Evolutionary conservation across 768 basidiomycete species (phyloP).

Genomic region (Mycena pura): DNA sequence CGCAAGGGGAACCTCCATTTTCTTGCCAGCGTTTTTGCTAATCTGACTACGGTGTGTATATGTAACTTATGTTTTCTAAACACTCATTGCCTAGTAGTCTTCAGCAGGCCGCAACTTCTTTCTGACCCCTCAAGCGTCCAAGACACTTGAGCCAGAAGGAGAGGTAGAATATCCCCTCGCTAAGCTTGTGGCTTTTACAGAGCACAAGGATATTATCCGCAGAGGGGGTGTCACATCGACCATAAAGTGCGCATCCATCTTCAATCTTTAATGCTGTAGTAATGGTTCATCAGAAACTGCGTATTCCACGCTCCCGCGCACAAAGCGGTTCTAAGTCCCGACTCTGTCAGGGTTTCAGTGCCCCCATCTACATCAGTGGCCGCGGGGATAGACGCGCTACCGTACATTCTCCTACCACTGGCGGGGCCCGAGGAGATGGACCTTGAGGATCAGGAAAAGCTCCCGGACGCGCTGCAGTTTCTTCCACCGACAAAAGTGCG

Average conservation of each 20-base stretch:
- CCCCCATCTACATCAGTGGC: slow-evolving; percentile 63
- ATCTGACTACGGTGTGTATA: slow-evolving; percentile 75
- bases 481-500: slow-evolving; percentile 84
- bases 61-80: background rate
- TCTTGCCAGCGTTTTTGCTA: slow-evolving; percentile 93
- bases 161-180: slow-evolving; percentile 80
- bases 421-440: slow-evolving; percentile 97
- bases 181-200: slow-evolving; percentile 86
- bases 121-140: slow-evolving; percentile 65
- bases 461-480: slow-evolving; percentile 87
- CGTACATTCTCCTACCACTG: slow-evolving; percentile 86
- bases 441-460: slow-evolving; percentile 90
- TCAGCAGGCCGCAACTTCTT: slow-evolving; percentile 83
- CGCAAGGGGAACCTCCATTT: slow-evolving; percentile 89
- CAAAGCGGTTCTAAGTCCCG: slow-evolving; percentile 71
- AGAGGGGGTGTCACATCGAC: slow-evolving; percentile 87
- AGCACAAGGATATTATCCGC: slow-evolving; percentile 86
- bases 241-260: slow-evolving; percentile 63
- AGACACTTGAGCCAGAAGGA: slow-evolving; percentile 50
- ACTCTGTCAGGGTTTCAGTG: slow-evolving; percentile 60
- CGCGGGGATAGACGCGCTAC: slow-evolving; percentile 84
- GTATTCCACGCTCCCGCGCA: slow-evolving; percentile 74
- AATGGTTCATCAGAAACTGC: slow-evolving; percentile 67
- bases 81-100: slow-evolving; percentile 50
- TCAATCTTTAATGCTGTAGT: slow-evolving; percentile 19